Evolutionary conservation across 352 stramenopile species (phyloP), one percentile per base, ranked within the genome.

Genomic region (Globisporangium spinosum): DNA sequence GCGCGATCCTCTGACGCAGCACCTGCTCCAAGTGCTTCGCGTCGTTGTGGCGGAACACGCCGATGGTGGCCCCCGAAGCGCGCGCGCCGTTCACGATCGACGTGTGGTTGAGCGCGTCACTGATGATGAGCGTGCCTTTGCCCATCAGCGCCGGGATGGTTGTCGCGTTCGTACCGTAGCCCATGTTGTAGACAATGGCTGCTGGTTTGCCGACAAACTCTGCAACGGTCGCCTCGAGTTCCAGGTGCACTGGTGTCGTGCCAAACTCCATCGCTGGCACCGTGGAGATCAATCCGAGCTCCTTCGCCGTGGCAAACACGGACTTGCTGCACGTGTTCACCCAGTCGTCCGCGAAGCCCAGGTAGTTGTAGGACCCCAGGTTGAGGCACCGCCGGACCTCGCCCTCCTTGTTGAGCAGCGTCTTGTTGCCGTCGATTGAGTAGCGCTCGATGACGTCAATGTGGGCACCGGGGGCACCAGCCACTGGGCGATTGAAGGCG

Each of bases 331-430:
- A 98, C 15, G 91, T 98, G 55, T 81, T 71, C 65, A 96, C 78
- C 95, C 94, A 98, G 75, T 98, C 94, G 73, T 98, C 96, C 1
- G 93, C 96, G 80, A 98, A 98, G n/a, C 96, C 96, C 3, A 98
- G 78, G 75, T 98, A 98, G 78, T 98, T 98, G 86, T 98, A 98
- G 53, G 82, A 97, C 23, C 94, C 95, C 2, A 98, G 76, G 75
- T 98, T 98, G 25, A 98, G 66, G 70, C 90, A 98, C 22, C 78
- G 66, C 9, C 80, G 72, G 22, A 67, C 29, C 10, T 4, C 13
- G 5, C 59, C 69, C 2, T 72, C 65, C 32, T 66, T 68, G 45
- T 68, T 62, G n/a, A 27, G 38, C n/a, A 73, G 59, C 13, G 80
- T 82, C 65, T 78, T 80, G 66, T 75, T 74, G 27, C 69, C 76